These are phyloP conservation scores for Wickerhamiella azyma DNA, from an alignment of 805 yeast genomes.

Conservation along the genomic window DNA sequence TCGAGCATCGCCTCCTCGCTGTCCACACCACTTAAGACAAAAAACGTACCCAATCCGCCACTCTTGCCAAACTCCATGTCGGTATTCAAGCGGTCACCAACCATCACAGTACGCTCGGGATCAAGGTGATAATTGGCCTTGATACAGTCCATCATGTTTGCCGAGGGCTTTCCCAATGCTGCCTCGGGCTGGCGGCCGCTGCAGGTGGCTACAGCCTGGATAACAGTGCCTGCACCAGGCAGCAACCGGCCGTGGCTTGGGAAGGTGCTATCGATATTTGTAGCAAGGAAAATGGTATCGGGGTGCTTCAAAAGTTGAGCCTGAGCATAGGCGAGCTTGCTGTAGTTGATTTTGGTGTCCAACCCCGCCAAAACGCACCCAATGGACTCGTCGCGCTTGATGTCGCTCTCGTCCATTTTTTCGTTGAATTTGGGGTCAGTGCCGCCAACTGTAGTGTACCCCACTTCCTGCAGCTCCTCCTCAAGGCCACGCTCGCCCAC, in stretches of 20 bases:
- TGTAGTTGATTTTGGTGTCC: conserved; percentile 63
- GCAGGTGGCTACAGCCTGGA: conserved; percentile 60
- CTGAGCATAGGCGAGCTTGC: conserved; percentile 66
- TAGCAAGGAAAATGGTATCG: conserved; percentile 66
- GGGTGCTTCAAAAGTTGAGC: conserved; percentile 55
- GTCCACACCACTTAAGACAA: conserved; percentile 88
- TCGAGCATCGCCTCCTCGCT: conserved; percentile 43
- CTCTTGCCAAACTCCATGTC: conserved; percentile 85
- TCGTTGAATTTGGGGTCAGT: conserved; percentile 51
- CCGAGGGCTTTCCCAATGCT: conserved; percentile 78
- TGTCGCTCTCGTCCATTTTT: conserved; percentile 23
- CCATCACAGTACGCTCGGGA: conserved; percentile 58
- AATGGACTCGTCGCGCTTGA: conserved; percentile 50
- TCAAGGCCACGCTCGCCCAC: conserved; percentile 81
- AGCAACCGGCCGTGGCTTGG: conserved; percentile 75
- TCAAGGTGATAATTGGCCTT: conserved; percentile 47
- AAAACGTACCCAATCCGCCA: conserved; percentile 74
- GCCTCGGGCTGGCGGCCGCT: conserved; percentile 75
- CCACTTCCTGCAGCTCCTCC: conserved; percentile 61
- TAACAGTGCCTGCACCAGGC: conserved; percentile 92
- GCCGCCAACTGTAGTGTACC: conserved; percentile 73
- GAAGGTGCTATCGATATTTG: conserved; percentile 88
- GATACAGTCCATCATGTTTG: conserved; percentile 81
- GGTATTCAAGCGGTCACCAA: conserved; percentile 90
- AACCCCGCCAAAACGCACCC: conserved; percentile 88